Evolutionary conservation across 106 monocot genomes (phyloP).

Genomic region (Dioscorea zingiberensis): DNA sequence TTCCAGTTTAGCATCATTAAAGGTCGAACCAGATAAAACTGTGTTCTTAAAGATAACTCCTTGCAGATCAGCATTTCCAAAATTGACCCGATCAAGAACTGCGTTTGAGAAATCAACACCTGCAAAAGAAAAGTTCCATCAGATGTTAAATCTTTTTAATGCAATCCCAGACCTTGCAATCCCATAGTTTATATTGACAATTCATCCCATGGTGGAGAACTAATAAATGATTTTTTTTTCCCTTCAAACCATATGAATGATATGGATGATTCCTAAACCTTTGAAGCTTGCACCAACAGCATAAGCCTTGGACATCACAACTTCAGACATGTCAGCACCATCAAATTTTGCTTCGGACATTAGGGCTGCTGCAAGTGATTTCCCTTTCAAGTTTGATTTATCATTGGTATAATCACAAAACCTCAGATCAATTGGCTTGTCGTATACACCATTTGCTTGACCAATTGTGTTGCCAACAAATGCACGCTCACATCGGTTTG

Average conservation of each 20-base stretch:
- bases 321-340: constrained; percentile 95
- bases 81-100: constrained; percentile 81
- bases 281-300: constrained; percentile 95
- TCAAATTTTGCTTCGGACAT: constrained; percentile 96
- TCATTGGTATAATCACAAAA: constrained; percentile 89
- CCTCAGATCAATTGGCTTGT: constrained; percentile 88
- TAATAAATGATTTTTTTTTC: too few relatives aligned
- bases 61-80: constrained; percentile 65
- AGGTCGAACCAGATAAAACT: constrained; percentile 78
- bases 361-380: constrained; percentile 82
- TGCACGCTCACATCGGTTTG: constrained; percentile 84
- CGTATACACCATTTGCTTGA: constrained; percentile 97
- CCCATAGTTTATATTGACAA: too few relatives aligned
- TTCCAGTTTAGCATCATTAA: constrained; percentile 58
- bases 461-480: constrained; percentile 97
- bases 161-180: too few relatives aligned
- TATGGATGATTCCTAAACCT: constrained; percentile 22
- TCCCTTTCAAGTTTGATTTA: constrained; percentile 86
- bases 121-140: constrained; percentile 16
- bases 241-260: neutral
- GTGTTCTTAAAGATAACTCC: constrained; percentile 89
- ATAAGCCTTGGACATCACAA: constrained; percentile 97
- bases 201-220: too few relatives aligned
- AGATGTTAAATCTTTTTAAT: too few relatives aligned
- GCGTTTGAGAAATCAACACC: constrained; percentile 89